Evolutionary conservation across 805 yeast genomes (phyloP), one percentile per base, ranked within the genome.

Genomic region (Lipomyces starkeyi): DNA sequence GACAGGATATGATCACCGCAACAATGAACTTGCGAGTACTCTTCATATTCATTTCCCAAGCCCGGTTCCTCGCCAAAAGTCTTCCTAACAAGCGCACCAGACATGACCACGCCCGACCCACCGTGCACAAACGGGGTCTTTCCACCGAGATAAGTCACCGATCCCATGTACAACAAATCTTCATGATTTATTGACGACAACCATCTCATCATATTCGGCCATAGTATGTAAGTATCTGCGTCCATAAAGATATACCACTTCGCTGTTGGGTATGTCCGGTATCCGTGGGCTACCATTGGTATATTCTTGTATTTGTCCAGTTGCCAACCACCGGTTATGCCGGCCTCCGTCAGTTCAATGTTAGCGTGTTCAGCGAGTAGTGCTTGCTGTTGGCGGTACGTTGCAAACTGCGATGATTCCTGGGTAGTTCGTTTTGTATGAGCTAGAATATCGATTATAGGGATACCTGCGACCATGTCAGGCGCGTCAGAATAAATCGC

Each of bases 271-370:
- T 71, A 61, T 17, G 64, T 63, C 4, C 57, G 40, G 71, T 74
- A 80, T 17, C 80, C 81, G 55, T 79, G 79, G 11, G 73, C 72
- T 29, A 76, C 74, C 76, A 76, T 76, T n/a, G 81, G 82, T n/a
- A 80, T 25, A 66, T 78, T 79, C 73, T 80, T 80, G 73, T 71
- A 80, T 66, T 74, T 73, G 68, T 80, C 82, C n/a, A 77, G 69
- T 17, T 68, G 72, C 80, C 81, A 78, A 55, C 79, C 80, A 34
- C 64, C 65, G 2, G 66, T 72, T 8, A 69, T 69, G n/a, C 58
- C 43, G 11, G 47, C 61, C n/a, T 60, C 63, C 27, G 55, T 43
- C 17, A 49, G 13, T 37, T 71, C 73, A 65, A 75, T 69, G 43
- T 71, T 71, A 62, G 73, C 71, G 62, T 74, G 76, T 53, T 73